Evolutionary conservation across 2,329 filamentous ascomycete species (phyloP), one percentile per base, ranked within the genome.

Genomic region (Gaeumannomyces tritici): DNA sequence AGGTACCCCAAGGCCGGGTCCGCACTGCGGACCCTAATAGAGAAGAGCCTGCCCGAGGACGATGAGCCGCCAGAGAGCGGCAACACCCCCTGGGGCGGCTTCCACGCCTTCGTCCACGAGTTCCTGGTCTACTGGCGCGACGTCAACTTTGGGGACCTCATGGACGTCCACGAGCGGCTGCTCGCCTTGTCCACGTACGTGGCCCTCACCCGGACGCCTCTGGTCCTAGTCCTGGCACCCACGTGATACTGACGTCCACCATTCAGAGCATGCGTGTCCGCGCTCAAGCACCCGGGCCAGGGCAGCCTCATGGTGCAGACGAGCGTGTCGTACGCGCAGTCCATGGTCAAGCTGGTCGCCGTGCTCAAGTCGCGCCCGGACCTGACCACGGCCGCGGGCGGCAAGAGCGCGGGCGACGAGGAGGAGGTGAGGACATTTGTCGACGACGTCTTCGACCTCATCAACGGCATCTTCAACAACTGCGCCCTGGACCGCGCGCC

Each of bases 391-490:
- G 54, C 64, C 4, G n/a, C 76, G 76, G 65, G 68, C 71, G 57
- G 71, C 74, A 35, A 70, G 74, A 15, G 78, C 83, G 18, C 79
- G 80, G 11, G 87, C 86, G 80, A 80, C 15, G 88, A 86, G 28
- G 86, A 88, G 29, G 86, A 89, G 61, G 84, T 87, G 67, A 85
- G 89, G 67, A 92, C 87, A 71, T 85, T 91, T 1, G 82, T 97
- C 55, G 91, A 93, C 13, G 93, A 96, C 73, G 86, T 88, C 29
- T 92, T 91, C 24, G 93, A 97, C 70, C 89, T 91, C 60, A 89
- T 97, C 64, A 89, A 96, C 65, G 90, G 92, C 71, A 91, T 93
- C 27, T 96, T 97, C 71, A 95, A 91, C 13, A 91, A 91, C 54
- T 97, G 93, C 66, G 77, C 96, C 42, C 92, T 89, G 4, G 92